phyloP scores from a whole-genome alignment of 2,329 filamentous ascomycete genomes.

The Knufia fluminis region DNA sequence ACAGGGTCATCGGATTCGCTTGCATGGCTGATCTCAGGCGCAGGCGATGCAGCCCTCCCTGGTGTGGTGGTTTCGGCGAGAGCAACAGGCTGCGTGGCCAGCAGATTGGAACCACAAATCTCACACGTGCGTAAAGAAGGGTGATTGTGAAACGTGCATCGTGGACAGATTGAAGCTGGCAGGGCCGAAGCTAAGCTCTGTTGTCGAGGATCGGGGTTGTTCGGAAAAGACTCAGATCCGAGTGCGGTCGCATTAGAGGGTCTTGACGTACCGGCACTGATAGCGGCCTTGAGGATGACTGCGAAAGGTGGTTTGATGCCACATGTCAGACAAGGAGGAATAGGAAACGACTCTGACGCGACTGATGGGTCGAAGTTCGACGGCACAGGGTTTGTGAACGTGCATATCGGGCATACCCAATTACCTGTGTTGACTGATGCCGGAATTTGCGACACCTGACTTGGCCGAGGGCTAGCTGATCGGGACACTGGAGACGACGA shows the following conservation, averaged over 20 bases:
- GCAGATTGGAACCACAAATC: slow-evolving; percentile 73
- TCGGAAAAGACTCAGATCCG: not conserved
- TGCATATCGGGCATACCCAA: slow-evolving; percentile 95
- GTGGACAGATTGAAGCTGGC: slow-evolving; percentile 51
- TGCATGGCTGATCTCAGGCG: slow-evolving; percentile 50
- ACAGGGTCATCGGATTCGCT: slow-evolving; percentile 50
- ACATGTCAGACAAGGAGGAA: slow-evolving; percentile 83
- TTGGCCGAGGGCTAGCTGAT: slow-evolving; percentile 23
- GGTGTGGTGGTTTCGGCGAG: slow-evolving; percentile 28
- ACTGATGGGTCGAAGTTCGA: slow-evolving; percentile 84
- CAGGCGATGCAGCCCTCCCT: slow-evolving; percentile 63
- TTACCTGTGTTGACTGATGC: slow-evolving; percentile 48
- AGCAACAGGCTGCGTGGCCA: slow-evolving; percentile 33
- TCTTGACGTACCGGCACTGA: slow-evolving; percentile 56
- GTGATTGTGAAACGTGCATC: slow-evolving; percentile 92
- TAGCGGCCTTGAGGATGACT: slow-evolving; percentile 76
- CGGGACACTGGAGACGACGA: slow-evolving; percentile 27
- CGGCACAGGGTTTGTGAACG: slow-evolving; percentile 84
- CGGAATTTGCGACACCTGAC: not conserved
- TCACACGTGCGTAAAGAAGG: slow-evolving; percentile 79
- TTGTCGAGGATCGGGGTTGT: slow-evolving; percentile 3
- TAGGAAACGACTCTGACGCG: slow-evolving; percentile 66
- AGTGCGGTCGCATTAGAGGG: slow-evolving; percentile 8
- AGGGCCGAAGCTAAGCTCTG: slow-evolving; percentile 12
- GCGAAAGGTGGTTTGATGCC: slow-evolving; percentile 84